Evolutionary conservation across 2,329 filamentous ascomycete genomes (phyloP).

Genomic region (Xylariaceae sp.): DNA sequence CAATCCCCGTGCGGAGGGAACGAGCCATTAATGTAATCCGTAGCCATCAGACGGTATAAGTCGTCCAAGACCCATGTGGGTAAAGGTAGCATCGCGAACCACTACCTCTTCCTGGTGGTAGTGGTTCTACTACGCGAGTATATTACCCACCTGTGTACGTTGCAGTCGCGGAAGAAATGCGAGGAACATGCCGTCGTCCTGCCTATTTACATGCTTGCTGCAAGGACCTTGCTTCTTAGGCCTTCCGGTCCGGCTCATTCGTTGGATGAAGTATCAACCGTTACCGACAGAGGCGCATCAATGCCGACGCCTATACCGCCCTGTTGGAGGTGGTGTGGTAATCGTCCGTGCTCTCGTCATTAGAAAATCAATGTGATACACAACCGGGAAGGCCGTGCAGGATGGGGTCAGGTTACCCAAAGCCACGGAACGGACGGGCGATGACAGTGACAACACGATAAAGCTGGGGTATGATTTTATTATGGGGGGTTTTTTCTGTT

Average conservation of each 20-base stretch:
- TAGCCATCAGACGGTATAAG: slow-evolving; percentile 19
- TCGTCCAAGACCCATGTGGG: slow-evolving; percentile 13
- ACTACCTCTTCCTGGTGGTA: not conserved
- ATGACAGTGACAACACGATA: slow-evolving; percentile 21
- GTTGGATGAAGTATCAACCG: not conserved
- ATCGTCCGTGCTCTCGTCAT: not conserved
- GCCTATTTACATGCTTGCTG: slow-evolving; percentile 4
- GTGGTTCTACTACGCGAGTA: slow-evolving; percentile 13
- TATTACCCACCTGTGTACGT: slow-evolving; percentile 14
- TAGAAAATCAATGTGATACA: too few species aligned
- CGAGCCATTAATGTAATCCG: not conserved
- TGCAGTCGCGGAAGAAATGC: slow-evolving; percentile 7
- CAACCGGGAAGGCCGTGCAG: too few species aligned
- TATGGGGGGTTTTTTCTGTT: too few species aligned
- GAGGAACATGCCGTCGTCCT: not conserved
- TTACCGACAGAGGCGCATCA: slow-evolving; percentile 14
- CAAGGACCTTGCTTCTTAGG: slow-evolving; percentile 25
- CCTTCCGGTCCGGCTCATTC: slow-evolving; percentile 5
- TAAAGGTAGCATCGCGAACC: slow-evolving; percentile 22
- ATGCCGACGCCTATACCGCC: slow-evolving; percentile 22
- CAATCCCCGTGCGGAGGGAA: slow-evolving; percentile 8
- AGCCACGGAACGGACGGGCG: slow-evolving; percentile 18
- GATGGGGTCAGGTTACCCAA: slow-evolving; percentile 10
- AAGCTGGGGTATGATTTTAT: too few species aligned
- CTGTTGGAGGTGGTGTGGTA: slow-evolving; percentile 14